Conservation (phyloP, 2,329 filamentous ascomycete species). For the Raffaelea albimanens region DNA sequence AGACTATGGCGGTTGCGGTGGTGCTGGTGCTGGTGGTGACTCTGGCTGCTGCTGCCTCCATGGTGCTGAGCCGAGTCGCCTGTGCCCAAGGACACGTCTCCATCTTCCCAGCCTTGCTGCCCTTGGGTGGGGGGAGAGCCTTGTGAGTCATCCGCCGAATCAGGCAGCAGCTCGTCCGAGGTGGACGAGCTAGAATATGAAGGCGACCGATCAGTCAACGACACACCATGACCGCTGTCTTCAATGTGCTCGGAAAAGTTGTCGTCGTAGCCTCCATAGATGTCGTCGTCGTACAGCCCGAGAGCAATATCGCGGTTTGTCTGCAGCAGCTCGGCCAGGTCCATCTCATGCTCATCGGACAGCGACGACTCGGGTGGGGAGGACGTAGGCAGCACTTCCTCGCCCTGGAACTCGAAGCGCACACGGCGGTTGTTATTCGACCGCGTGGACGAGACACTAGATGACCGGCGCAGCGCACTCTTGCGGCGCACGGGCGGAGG, state of each 20-base stretch:
- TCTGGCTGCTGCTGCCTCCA: not conserved
- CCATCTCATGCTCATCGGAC: slow-evolving; percentile 16
- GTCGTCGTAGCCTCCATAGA: no score
- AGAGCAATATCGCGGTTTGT: not conserved
- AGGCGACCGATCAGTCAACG: no score
- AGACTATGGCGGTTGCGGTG: slow-evolving; percentile 12
- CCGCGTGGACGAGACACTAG: slow-evolving; percentile 30
- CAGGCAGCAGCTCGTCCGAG: no score
- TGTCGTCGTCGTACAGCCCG: not conserved
- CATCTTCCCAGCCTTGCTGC: not conserved
- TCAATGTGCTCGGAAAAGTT: no score
- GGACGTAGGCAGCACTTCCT: slow-evolving; percentile 51
- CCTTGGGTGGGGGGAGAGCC: slow-evolving; percentile 8
- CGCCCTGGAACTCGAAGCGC: slow-evolving; percentile 51
- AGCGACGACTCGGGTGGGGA: no score
- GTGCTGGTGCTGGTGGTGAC: not conserved
- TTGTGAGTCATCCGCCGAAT: no score
- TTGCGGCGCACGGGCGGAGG: slow-evolving; percentile 24
- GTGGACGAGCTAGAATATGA: no score
- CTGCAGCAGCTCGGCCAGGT: not conserved
- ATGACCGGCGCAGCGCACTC: slow-evolving; percentile 49
- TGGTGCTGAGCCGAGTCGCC: not conserved
- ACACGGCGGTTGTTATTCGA: slow-evolving; percentile 40
- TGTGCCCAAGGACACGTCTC: not conserved
- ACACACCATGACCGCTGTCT: no score